phyloP scores from a whole-genome alignment of 2,329 filamentous ascomycete species.

The Beauveria sp. region DNA sequence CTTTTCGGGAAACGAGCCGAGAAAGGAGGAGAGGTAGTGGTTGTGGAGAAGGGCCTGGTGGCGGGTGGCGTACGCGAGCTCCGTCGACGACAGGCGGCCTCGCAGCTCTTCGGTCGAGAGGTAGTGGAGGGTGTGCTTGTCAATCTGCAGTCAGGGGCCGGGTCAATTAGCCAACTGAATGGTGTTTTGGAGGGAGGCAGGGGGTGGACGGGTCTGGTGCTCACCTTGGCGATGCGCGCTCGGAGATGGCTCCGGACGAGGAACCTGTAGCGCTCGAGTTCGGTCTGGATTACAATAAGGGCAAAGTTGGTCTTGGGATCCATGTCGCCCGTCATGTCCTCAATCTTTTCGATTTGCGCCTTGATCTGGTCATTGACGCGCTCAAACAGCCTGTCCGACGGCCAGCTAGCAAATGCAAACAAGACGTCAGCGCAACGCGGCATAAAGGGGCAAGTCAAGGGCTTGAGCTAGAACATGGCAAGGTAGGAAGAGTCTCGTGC shows the following conservation, averaged over 20 bases:
- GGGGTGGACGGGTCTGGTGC: not conserved
- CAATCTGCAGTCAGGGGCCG: constrained; percentile 46
- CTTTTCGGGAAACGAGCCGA: constrained; percentile 69
- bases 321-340: constrained; percentile 74
- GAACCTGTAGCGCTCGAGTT: constrained; percentile 90
- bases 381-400: constrained; percentile 67
- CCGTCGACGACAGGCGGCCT: constrained; percentile 63
- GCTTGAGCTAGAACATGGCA: not conserved
- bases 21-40: constrained; percentile 81
- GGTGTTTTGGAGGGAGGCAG: constrained; percentile 3
- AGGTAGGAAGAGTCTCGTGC: not conserved
- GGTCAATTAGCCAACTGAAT: not conserved
- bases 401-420: constrained; percentile 40
- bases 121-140: constrained; percentile 69
- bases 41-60: constrained; percentile 79
- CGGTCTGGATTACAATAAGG: constrained; percentile 92
- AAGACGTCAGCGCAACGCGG: not conserved
- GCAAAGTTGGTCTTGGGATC: constrained; percentile 88
- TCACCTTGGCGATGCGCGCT: constrained; percentile 77
- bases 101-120: constrained; percentile 49
- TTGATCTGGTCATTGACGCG: constrained; percentile 68
- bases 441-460: not conserved
- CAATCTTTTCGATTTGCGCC: constrained; percentile 61
- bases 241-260: constrained; percentile 77
- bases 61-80: constrained; percentile 73